phyloP scores from a whole-genome alignment of 2,329 filamentous ascomycete genomes.

The Cladorrhinum sp. region DNA sequence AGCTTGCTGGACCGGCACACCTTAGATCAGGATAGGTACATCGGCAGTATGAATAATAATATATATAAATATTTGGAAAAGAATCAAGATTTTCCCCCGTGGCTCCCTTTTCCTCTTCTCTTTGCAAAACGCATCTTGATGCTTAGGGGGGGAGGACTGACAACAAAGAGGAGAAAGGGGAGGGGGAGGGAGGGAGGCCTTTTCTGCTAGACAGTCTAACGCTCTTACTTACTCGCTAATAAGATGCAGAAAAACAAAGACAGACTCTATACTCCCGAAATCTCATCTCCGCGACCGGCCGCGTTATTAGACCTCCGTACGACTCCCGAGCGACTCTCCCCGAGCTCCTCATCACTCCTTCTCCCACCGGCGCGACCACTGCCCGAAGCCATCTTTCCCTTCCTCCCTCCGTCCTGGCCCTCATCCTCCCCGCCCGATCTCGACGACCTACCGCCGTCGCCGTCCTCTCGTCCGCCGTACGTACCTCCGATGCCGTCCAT shows the following conservation, averaged over 20 bases:
- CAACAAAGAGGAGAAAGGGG: too few species aligned
- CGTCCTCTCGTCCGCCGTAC: slow-evolving; percentile 41
- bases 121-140: too few species aligned
- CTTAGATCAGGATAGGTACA: too few species aligned
- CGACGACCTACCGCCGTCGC: neutral
- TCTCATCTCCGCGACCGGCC: neutral
- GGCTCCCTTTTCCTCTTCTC: too few species aligned
- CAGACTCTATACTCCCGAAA: neutral
- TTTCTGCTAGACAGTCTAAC: too few species aligned
- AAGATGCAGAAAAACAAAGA: neutral
- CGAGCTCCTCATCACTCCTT: slow-evolving; percentile 36
- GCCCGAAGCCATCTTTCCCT: slow-evolving; percentile 8
- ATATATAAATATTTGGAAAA: too few species aligned
- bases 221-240: neutral
- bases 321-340: slow-evolving; percentile 27
- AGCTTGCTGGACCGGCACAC: too few species aligned
- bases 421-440: slow-evolving; percentile 4
- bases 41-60: too few species aligned
- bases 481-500: slow-evolving; percentile 72
- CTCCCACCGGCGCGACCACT: slow-evolving; percentile 10
- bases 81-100: too few species aligned
- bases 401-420: neutral
- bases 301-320: neutral
- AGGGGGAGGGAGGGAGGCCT: too few species aligned
- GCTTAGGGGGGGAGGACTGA: too few species aligned